Percentiles rank a stretch among this genome's conserved stretches.
Conservation (phyloP, 2,329 filamentous ascomycete species). For the Exophiala alcalophila region DNA sequence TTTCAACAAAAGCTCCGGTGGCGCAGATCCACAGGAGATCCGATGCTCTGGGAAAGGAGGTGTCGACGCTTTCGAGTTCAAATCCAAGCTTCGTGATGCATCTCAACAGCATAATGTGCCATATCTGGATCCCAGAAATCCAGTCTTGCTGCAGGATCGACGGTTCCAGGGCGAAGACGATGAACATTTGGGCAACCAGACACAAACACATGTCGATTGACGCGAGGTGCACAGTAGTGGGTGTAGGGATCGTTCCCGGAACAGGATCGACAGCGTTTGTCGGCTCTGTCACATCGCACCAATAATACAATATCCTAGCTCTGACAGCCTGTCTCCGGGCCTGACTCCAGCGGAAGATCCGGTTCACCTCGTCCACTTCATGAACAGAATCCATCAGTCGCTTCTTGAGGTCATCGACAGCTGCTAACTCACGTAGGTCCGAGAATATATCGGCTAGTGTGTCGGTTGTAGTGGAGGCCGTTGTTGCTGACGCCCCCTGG, state of each 20-base stretch:
- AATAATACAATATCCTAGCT: conserved; percentile 3
- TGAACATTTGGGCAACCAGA: conserved; percentile 2
- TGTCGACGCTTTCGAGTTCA: conserved; percentile 4
- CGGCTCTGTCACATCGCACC: conserved; percentile 9
- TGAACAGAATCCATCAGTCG: neutral
- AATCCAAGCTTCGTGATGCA: conserved; percentile 8
- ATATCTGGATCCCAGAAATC: conserved; percentile 6
- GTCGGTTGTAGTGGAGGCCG: neutral
- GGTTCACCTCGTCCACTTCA: neutral
- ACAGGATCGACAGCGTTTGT: conserved; percentile 1
- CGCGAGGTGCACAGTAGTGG: conserved; percentile 6
- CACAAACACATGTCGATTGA: conserved; percentile 11
- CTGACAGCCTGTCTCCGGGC: conserved; percentile 8
- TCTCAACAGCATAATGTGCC: conserved; percentile 11
- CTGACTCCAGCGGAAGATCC: conserved; percentile 1
- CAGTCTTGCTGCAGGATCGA: neutral
- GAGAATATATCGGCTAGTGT: neutral
- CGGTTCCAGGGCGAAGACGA: neutral
- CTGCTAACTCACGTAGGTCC: conserved; percentile 1
- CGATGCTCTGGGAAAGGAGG: neutral
- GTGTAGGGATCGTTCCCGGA: neutral
- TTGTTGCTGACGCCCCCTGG: too few relatives aligned
- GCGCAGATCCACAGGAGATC: conserved; percentile 10
- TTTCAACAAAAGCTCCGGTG: conserved; percentile 7
- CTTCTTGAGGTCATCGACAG: neutral